Conservation (phyloP, 768 basidiomycete species). For the Tylopilus subfusipes region DNA sequence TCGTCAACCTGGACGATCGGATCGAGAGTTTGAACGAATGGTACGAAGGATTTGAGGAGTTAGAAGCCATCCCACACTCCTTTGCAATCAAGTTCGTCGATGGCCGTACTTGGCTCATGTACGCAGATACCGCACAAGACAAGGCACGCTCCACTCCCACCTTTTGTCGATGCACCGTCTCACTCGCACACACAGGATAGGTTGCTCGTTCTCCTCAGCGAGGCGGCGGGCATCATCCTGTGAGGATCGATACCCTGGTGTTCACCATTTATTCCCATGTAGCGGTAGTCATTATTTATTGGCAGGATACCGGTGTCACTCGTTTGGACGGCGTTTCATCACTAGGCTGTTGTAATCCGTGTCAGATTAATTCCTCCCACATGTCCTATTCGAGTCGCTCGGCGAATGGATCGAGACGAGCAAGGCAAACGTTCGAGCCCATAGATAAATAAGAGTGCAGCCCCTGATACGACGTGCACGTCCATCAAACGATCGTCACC, state of each 20-base stretch:
- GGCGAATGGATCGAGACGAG: neutral
- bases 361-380: neutral
- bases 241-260: constrained; percentile 15
- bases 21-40: constrained; percentile 53
- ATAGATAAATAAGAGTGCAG: neutral
- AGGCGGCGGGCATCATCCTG: constrained; percentile 29
- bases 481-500: constrained; percentile 39
- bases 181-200: constrained; percentile 17
- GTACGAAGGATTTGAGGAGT: constrained; percentile 64
- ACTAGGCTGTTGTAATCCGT: neutral
- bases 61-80: constrained; percentile 61
- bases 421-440: neutral
- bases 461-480: neutral
- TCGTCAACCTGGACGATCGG: constrained; percentile 45
- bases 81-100: constrained; percentile 63
- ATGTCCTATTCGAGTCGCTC: neutral
- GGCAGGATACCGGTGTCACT: constrained; percentile 10
- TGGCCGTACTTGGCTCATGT: constrained; percentile 53
- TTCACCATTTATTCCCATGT: constrained; percentile 10
- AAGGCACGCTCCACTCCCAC: constrained; percentile 39
- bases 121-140: constrained; percentile 58
- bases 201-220: constrained; percentile 28
- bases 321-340: constrained; percentile 1
- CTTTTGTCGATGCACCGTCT: neutral
- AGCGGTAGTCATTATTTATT: constrained; percentile 16